Evolutionary conservation across 2,329 filamentous ascomycete genomes (phyloP).

Genomic region (Periconia macrospinosa): DNA sequence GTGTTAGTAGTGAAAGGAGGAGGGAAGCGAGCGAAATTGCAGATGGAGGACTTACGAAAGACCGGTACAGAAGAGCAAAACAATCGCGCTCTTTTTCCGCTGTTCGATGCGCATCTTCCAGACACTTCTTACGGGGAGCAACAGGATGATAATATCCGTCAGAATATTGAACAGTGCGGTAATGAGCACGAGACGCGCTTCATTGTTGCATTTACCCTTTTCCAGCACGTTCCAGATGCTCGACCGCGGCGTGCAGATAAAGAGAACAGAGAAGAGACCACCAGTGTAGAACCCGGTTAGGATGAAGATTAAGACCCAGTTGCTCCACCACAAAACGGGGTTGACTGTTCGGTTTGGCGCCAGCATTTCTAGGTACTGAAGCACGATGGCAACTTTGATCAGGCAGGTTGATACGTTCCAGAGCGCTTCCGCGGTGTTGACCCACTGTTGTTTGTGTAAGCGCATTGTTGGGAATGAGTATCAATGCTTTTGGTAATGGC

Average conservation of each 20-base stretch:
- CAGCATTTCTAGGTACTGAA: slow-evolving; percentile 1
- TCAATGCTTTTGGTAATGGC: too few relatives aligned
- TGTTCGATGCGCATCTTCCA: not conserved
- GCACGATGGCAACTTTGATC: not conserved
- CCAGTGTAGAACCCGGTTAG: not conserved
- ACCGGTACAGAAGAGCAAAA: not conserved
- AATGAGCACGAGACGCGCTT: not conserved
- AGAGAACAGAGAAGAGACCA: not conserved
- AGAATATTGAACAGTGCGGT: not conserved
- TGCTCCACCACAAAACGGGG: not conserved
- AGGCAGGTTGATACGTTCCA: not conserved
- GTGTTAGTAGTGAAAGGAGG: not conserved
- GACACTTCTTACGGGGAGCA: not conserved
- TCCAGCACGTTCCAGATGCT: not conserved
- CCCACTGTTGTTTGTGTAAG: not conserved
- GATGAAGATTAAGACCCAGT: not conserved
- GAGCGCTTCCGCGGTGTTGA: not conserved
- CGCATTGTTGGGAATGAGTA: too few relatives aligned
- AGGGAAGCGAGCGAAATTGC: not conserved
- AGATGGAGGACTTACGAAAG: not conserved
- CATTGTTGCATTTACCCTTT: not conserved
- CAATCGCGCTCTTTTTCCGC: not conserved
- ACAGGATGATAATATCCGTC: not conserved
- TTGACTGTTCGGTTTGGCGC: not conserved
- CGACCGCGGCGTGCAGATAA: not conserved